phyloP scores from a whole-genome alignment of 306 rosid species.

The Vigna nakashimae region DNA sequence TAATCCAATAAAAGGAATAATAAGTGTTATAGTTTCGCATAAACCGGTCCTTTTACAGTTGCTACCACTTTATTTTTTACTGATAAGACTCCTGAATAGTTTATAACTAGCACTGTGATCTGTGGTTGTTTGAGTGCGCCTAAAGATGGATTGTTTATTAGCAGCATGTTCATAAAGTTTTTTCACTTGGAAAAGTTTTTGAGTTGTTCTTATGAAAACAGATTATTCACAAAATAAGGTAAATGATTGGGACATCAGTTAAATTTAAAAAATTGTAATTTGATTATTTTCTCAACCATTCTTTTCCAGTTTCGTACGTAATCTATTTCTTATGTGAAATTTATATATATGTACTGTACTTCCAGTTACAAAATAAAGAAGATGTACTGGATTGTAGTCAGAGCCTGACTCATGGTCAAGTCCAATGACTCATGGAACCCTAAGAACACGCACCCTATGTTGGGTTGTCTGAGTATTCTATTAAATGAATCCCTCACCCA shows the following conservation, averaged over 20 bases:
- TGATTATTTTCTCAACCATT: too few species aligned
- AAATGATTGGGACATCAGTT: too few species aligned
- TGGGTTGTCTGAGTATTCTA: constrained; percentile 5
- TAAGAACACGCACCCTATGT: neutral
- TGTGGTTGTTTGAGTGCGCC: neutral
- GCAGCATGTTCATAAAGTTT: too few species aligned
- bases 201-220: too few species aligned
- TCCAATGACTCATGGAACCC: neutral
- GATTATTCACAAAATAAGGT: too few species aligned
- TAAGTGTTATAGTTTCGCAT: constrained; percentile 13
- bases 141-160: neutral
- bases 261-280: too few species aligned
- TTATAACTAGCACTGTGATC: neutral
- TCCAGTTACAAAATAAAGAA: neutral
- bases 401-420: neutral
- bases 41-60: constrained; percentile 28
- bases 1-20: constrained; percentile 9
- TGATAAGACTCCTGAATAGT: constrained; percentile 8
- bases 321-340: too few species aligned
- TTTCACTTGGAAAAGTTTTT: too few species aligned
- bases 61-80: neutral
- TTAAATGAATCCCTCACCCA: neutral
- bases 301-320: too few species aligned
- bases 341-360: too few species aligned
- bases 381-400: neutral